Base-by-base conservation (phyloP, 495 filamentous ascomycete species). In the Aspergillus leporis region DNA sequence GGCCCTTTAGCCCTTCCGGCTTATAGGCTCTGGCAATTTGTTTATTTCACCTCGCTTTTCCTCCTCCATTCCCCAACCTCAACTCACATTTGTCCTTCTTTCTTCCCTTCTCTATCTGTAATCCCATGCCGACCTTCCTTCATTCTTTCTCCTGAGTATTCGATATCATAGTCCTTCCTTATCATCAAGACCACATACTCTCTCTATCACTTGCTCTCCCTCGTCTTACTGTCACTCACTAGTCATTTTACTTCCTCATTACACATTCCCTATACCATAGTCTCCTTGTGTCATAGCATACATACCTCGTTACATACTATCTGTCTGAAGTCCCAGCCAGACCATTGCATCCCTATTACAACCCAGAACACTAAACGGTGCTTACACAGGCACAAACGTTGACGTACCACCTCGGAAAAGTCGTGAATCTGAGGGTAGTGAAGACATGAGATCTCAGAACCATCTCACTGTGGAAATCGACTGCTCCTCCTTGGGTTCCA, bases 381-480 rank as follows among this genome's bases (percentile, higher is more conserved):
- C 51, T 28, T 62, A 43, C 30, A 51, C 63, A 78, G 75, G 73
- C 68, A 69, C 41, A 43, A 65, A 66, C 51, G 31, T 66, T 56
- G 67, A 68, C 54, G 38, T 59, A 61, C 61, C 66, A 38, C 53
- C 62, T 41, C 60, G 58, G 41, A 71, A 63, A 51, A 55, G 70
- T 48, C 55, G 66, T 49, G 66, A 67, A 41, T 47, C 61, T 21
- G 68, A 69, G 55, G 67, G 70, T 34, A 32, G 59, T 51, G 72
- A 72, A 66, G 72, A 78, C 5, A 78, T 79, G 75, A 72, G 74
- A 73, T 49, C 70, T 31, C 74, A 77, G 61, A 66, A 66, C 49
- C 74, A 70, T 55, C 63, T 79, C 28, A 76, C 76, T 40, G 70
- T 79, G 47, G 76, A 79, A 61, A 66, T 79, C 53, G 75, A 79